Evolutionary conservation across 768 basidiomycete genomes (phyloP).

Genomic region (Rhizopogon vinicolor): DNA sequence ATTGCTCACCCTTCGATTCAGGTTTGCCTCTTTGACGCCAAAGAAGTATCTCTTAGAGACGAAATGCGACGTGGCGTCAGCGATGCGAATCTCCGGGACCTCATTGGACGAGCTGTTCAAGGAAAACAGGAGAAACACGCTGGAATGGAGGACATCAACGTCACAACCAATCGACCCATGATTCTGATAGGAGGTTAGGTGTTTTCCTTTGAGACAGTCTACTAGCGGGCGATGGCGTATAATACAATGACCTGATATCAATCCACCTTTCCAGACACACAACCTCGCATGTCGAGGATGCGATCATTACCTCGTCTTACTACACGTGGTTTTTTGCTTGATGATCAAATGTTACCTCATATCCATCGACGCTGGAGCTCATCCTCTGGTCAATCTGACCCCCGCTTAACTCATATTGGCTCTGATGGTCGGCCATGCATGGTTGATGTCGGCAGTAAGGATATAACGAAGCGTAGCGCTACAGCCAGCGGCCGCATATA

Average conservation of each 20-base stretch:
- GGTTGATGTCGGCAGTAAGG: slow-evolving; percentile 76
- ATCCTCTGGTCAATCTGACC: slow-evolving; percentile 3
- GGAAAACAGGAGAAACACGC: slow-evolving; percentile 80
- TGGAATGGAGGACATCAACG: slow-evolving; percentile 79
- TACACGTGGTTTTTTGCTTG: background rate
- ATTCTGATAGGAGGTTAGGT: slow-evolving; percentile 93
- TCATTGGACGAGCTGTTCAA: slow-evolving; percentile 59
- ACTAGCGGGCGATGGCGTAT: background rate
- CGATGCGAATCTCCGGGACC: slow-evolving; percentile 56
- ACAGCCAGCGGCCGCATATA: slow-evolving; percentile 71
- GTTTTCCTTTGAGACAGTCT: slow-evolving; percentile 19
- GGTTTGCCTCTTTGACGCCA: slow-evolving; percentile 87
- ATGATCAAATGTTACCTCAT: background rate
- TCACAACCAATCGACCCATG: slow-evolving; percentile 79
- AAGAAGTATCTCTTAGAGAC: slow-evolving; percentile 79
- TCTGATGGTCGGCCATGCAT: slow-evolving; percentile 66
- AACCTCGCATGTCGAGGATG: background rate
- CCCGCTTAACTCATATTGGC: slow-evolving; percentile 70
- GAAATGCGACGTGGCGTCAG: slow-evolving; percentile 59
- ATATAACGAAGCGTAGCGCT: slow-evolving; percentile 58
- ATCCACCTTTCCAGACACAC: slow-evolving; percentile 4
- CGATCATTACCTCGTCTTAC: slow-evolving; percentile 3
- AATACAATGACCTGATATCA: background rate
- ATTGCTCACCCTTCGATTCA: slow-evolving; percentile 21
- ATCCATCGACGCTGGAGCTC: slow-evolving; percentile 20